A percentile compares a stretch with the other conserved stretches of the same genome.
Conservation (phyloP, 2,329 filamentous ascomycete species). For the Penicillium capsulatum region DNA sequence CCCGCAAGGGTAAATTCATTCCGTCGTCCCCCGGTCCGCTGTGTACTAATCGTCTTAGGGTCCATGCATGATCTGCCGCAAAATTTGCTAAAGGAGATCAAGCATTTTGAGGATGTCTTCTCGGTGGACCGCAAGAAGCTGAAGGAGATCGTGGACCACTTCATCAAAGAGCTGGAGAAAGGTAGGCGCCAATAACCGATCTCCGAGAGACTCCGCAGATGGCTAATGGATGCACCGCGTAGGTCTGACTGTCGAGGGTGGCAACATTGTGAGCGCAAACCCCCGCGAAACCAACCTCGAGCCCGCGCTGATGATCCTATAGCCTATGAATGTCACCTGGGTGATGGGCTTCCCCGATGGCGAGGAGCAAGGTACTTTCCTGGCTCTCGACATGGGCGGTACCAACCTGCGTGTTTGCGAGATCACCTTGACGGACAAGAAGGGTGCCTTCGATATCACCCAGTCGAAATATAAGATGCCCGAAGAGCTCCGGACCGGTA, state of each 20-base stretch:
- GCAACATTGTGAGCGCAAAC: constrained; percentile 70
- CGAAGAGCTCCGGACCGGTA: constrained; percentile 82
- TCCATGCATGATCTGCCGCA: constrained; percentile 89
- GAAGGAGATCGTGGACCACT: constrained; percentile 86
- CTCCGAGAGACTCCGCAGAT: neutral
- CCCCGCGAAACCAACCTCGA: neutral
- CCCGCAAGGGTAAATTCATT: constrained; percentile 64
- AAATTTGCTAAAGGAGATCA: constrained; percentile 75
- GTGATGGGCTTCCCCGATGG: constrained; percentile 86
- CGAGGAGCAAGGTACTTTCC: constrained; percentile 77
- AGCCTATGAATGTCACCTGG: constrained; percentile 99
- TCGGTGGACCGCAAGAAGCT: constrained; percentile 72
- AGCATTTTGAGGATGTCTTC: constrained; percentile 77
- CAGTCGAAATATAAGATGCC: constrained; percentile 97
- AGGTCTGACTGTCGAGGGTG: constrained; percentile 82
- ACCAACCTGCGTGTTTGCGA: constrained; percentile 95
- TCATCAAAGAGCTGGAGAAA: constrained; percentile 81
- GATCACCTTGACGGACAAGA: constrained; percentile 79
- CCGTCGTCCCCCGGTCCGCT: constrained; percentile 6
- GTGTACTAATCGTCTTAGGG: constrained; percentile 50
- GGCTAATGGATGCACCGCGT: neutral
- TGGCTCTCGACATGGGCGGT: constrained; percentile 92
- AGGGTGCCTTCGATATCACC: constrained; percentile 88
- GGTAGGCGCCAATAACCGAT: constrained; percentile 49
- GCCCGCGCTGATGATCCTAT: constrained; percentile 19